Conservation (phyloP, 495 filamentous ascomycete species). For the Daldinia childiae region DNA sequence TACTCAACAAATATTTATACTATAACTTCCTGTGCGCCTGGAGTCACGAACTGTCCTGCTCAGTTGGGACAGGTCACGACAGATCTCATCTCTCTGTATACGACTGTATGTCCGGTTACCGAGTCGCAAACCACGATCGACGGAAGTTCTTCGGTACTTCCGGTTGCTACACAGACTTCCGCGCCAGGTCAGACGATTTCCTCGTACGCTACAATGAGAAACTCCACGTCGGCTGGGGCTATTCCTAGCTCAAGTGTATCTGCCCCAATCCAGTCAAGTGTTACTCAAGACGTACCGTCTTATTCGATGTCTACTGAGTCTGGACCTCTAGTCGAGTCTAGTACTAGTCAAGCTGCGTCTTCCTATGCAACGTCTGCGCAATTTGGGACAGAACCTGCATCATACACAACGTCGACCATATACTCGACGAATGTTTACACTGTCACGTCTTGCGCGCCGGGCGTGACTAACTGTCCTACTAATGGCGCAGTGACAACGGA, state of each 20-base stretch:
- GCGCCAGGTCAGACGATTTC: slow-evolving; percentile 20
- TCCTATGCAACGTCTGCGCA: slow-evolving; percentile 15
- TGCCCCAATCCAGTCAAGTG: slow-evolving; percentile 30
- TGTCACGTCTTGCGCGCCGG: slow-evolving; percentile 61
- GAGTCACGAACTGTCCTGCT: slow-evolving; percentile 69
- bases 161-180: slow-evolving; percentile 32
- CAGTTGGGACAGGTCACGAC: slow-evolving; percentile 61
- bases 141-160: slow-evolving; percentile 28
- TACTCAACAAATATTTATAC: slow-evolving; percentile 67
- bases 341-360: slow-evolving; percentile 12
- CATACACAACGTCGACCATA: slow-evolving; percentile 56
- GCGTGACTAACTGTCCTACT: slow-evolving; percentile 63
- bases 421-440: slow-evolving; percentile 63
- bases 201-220: slow-evolving; percentile 44
- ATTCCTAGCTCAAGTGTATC: slow-evolving; percentile 45
- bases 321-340: slow-evolving; percentile 33
- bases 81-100: slow-evolving; percentile 65
- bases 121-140: slow-evolving; percentile 44
- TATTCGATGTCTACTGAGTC: slow-evolving; percentile 36
- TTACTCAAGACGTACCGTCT: slow-evolving; percentile 18
- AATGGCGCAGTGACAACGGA: slow-evolving; percentile 46
- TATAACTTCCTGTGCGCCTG: slow-evolving; percentile 65
- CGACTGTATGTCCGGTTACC: slow-evolving; percentile 67
- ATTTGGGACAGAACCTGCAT: slow-evolving; percentile 20
- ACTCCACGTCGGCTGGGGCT: slow-evolving; percentile 28